Conservation (phyloP, 495 filamentous ascomycete species). For the Tuber magnatum region DNA sequence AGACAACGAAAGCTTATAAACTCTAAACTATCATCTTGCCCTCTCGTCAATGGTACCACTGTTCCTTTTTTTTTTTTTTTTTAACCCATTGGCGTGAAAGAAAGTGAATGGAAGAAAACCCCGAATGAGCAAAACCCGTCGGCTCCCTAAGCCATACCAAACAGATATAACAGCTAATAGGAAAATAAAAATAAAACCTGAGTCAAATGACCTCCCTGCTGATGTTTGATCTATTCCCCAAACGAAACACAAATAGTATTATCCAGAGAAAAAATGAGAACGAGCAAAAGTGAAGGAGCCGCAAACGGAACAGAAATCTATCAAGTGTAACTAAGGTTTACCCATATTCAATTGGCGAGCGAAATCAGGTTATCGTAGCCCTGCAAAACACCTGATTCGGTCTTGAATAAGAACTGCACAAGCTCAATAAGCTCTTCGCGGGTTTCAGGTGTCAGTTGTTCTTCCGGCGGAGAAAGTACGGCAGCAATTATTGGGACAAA, state of each 20-base stretch:
- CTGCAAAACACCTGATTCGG: conserved; percentile 38
- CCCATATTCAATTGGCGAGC: conserved; percentile 11
- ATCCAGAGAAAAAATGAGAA: background rate
- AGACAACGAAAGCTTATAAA: background rate
- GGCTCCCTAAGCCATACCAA: conserved; percentile 6
- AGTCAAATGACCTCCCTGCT: conserved; percentile 23
- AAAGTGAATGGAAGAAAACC: conserved; percentile 8
- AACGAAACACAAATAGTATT: conserved; percentile 5
- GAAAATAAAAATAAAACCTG: conserved; percentile 15
- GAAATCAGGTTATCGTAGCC: conserved; percentile 34
- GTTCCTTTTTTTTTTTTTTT: too few species aligned
- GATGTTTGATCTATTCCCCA: conserved; percentile 15
- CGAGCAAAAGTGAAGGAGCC: background rate
- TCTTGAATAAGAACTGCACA: conserved; percentile 62
- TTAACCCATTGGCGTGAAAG: background rate
- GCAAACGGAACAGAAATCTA: background rate
- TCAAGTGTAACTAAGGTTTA: background rate
- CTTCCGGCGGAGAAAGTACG: conserved; percentile 68
- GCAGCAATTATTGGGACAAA: conserved; percentile 73
- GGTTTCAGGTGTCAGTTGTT: conserved; percentile 78
- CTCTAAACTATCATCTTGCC: background rate
- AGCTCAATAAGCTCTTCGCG: conserved; percentile 61
- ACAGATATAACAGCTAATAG: conserved; percentile 15
- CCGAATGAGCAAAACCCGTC: conserved; percentile 6
- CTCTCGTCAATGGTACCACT: background rate